A percentile compares a stretch with the other conserved stretches of the same genome.
These are phyloP conservation scores for Torulaspora microellipsoides DNA, from an alignment of 805 yeast genomes.

Conservation along the genomic window DNA sequence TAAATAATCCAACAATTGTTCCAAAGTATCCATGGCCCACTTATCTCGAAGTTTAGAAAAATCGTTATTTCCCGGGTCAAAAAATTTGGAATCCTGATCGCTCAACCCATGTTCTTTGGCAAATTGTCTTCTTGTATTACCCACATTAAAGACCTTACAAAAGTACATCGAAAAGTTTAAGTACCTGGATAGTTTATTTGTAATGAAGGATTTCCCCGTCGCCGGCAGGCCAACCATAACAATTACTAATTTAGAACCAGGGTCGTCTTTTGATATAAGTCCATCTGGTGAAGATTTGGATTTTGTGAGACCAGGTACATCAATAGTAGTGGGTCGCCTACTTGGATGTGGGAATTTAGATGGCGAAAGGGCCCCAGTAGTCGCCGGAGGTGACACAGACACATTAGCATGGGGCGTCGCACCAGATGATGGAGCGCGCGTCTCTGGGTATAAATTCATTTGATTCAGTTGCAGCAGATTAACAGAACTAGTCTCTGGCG, in stretches of 20 bases:
- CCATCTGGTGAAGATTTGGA: constrained; percentile 78
- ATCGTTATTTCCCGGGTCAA: constrained; percentile 69
- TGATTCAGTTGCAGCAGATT: constrained; percentile 12
- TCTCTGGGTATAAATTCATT: neutral
- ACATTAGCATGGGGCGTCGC: constrained; percentile 1
- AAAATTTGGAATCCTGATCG: constrained; percentile 78
- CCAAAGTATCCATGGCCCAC: constrained; percentile 96
- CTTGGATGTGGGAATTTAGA: constrained; percentile 34
- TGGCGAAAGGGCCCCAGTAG: constrained; percentile 16
- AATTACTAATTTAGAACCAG: constrained; percentile 79
- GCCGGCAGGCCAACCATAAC: constrained; percentile 98
- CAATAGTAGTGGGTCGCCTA: constrained; percentile 75
- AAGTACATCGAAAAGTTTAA: constrained; percentile 93
- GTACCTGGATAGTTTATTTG: constrained; percentile 85
- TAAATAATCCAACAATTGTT: constrained; percentile 75
- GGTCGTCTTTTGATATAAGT: constrained; percentile 55
- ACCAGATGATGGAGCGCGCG: neutral
- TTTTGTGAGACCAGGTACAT: constrained; percentile 87
- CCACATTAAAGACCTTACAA: constrained; percentile 88
- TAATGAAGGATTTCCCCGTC: constrained; percentile 88
- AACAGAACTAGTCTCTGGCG: constrained; percentile 27
- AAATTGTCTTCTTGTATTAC: constrained; percentile 84
- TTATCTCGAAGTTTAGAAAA: constrained; percentile 70
- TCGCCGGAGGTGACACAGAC: constrained; percentile 5
- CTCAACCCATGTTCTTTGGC: constrained; percentile 33